Conservation (phyloP, 2,329 filamentous ascomycete species). For the Herpomyces periplanetae region DNA sequence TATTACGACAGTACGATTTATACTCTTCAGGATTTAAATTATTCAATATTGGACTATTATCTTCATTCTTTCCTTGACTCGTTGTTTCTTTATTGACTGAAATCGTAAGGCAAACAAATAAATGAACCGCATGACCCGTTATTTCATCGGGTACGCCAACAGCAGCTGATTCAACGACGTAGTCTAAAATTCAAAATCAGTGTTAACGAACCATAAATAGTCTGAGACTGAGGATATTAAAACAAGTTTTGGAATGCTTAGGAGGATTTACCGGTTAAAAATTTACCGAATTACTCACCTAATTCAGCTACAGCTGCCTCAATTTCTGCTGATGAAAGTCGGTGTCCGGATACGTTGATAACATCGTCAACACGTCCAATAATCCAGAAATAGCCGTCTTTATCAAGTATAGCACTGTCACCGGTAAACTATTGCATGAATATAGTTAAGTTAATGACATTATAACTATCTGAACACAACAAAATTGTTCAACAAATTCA, state of each 20-base stretch:
- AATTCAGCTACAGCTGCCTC: conserved; percentile 89
- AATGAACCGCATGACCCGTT: conserved; percentile 84
- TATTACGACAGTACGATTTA: too few relatives aligned
- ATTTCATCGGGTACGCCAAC: conserved; percentile 76
- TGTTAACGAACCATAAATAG: too few relatives aligned
- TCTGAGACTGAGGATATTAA: too few relatives aligned
- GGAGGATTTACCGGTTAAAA: too few relatives aligned
- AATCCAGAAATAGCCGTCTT: conserved; percentile 99
- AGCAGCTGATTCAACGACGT: conserved; percentile 71
- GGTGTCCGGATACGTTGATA: conserved; percentile 85
- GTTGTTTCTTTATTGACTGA: too few relatives aligned
- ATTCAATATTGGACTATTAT: conserved; percentile 44
- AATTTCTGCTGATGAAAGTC: conserved; percentile 84
- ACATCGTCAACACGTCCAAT: conserved; percentile 91
- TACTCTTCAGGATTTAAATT: too few relatives aligned
- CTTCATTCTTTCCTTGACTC: conserved; percentile 48
- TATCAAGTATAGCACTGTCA: conserved; percentile 74
- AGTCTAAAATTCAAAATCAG: conserved; percentile 8
- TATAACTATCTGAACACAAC: neutral
- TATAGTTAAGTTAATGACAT: conserved; percentile 1
- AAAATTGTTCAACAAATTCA: neutral
- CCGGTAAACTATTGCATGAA: conserved; percentile 25
- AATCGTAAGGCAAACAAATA: conserved; percentile 68
- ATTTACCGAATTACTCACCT: conserved; percentile 9
- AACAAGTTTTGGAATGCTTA: too few relatives aligned